Percentiles rank a stretch among this genome's conserved stretches.
These are phyloP conservation scores for Neoboletus subvelutipes DNA, from an alignment of 768 basidiomycete genomes.

Conservation along the genomic window DNA sequence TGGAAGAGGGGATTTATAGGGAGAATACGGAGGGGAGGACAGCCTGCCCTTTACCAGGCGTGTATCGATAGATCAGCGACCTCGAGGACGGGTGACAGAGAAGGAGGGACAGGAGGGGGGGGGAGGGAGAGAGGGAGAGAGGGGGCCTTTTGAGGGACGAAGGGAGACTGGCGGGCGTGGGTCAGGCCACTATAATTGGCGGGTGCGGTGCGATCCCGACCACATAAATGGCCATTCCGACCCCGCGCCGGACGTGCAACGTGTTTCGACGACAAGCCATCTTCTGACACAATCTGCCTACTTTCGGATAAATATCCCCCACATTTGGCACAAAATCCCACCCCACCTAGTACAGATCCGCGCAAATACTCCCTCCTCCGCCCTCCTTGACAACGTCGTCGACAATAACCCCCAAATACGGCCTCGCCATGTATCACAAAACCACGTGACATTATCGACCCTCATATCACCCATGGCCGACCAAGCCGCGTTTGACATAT, in stretches of 20 bases:
- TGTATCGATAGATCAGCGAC: constrained; percentile 20
- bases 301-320: constrained; percentile 20
- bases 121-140: constrained; percentile 28
- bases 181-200: constrained; percentile 48
- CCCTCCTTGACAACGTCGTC: constrained; percentile 26
- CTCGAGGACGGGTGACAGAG: constrained; percentile 25
- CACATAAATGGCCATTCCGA: constrained; percentile 51
- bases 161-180: constrained; percentile 35
- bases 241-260: constrained; percentile 71
- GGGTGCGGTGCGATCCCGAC: constrained; percentile 54
- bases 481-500: constrained; percentile 42
- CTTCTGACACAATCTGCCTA: constrained; percentile 20
- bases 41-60: constrained; percentile 36
- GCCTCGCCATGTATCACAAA: background rate
- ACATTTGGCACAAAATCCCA: constrained; percentile 11
- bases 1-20: constrained; percentile 27
- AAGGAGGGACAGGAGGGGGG: constrained; percentile 27
- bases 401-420: constrained; percentile 18
- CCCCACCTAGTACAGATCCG: constrained; percentile 13
- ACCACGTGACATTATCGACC: constrained; percentile 22
- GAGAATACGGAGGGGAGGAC: constrained; percentile 1
- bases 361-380: constrained; percentile 21
- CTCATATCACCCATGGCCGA: constrained; percentile 11
- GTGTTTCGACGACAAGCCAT: constrained; percentile 65
- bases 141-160: constrained; percentile 42